phyloP scores from a whole-genome alignment of 768 basidiomycete genomes.

The Tulasnella sp. region DNA sequence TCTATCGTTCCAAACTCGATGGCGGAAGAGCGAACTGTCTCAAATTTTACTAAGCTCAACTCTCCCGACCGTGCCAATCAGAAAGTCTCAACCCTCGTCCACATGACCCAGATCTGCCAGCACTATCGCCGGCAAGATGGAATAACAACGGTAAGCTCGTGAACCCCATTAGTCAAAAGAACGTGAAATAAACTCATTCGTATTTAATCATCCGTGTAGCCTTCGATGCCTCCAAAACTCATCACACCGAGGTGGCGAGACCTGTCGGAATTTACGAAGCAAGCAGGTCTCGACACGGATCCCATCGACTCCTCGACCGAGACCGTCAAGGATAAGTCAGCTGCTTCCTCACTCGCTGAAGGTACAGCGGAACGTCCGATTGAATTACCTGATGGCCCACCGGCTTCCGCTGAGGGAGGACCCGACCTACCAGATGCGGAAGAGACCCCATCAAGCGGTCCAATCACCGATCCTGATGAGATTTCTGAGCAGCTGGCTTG shows the following conservation, averaged over 20 bases:
- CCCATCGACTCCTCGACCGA: neutral
- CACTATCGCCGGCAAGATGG: neutral
- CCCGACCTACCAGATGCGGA: neutral
- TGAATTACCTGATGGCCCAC: neutral
- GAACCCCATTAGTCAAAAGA: too few species aligned
- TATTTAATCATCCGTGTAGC: too few species aligned
- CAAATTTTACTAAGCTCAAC: constrained; percentile 32
- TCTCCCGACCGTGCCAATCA: constrained; percentile 30
- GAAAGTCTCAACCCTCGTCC: constrained; percentile 27
- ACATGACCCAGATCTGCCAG: constrained; percentile 23
- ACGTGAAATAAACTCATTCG: neutral
- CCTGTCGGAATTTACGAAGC: neutral
- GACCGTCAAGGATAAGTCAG: neutral
- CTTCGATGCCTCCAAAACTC: neutral
- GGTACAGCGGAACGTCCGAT: neutral
- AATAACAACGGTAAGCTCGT: neutral
- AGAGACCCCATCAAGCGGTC: neutral
- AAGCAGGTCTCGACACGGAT: neutral
- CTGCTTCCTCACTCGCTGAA: too few species aligned
- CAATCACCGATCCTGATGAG: neutral
- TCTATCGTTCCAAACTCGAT: constrained; percentile 34
- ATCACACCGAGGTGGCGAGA: neutral
- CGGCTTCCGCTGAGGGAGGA: too few species aligned
- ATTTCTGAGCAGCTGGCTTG: neutral
- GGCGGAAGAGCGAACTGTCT: constrained; percentile 36